Conservation (phyloP, 2,329 filamentous ascomycete species). For the Venturia carpophila region DNA sequence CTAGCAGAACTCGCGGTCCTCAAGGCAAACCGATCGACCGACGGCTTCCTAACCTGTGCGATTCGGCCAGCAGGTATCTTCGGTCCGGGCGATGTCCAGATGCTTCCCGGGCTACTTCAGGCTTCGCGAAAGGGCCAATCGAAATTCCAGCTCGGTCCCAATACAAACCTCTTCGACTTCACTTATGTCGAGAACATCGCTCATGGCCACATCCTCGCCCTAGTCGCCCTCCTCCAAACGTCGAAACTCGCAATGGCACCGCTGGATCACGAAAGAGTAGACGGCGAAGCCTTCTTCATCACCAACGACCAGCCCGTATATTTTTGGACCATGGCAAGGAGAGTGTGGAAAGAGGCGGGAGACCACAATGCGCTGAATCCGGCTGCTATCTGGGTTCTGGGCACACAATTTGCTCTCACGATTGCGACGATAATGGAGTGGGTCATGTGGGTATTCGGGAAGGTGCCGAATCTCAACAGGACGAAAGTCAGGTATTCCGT, state of each 20-base stretch:
- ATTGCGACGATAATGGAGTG: constrained; percentile 39
- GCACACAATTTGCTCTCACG: constrained; percentile 20
- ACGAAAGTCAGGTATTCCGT: constrained; percentile 50
- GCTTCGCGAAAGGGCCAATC: constrained; percentile 59
- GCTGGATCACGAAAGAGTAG: constrained; percentile 17
- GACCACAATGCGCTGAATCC: constrained; percentile 39
- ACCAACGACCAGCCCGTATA: constrained; percentile 84
- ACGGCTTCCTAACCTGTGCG: constrained; percentile 60
- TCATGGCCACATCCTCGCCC: constrained; percentile 76
- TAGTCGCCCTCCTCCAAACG: constrained; percentile 60
- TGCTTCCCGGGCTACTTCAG: constrained; percentile 55
- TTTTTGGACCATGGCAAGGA: constrained; percentile 81
- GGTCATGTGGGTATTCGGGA: constrained; percentile 30
- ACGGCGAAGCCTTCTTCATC: constrained; percentile 78
- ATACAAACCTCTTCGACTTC: constrained; percentile 62
- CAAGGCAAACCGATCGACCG: constrained; percentile 50
- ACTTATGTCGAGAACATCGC: constrained; percentile 63
- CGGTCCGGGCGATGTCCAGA: constrained; percentile 76
- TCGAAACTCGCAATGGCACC: constrained; percentile 38
- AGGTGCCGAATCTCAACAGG: constrained; percentile 41
- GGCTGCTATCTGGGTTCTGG: constrained; percentile 36
- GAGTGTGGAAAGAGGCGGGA: constrained; percentile 61
- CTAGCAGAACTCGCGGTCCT: constrained; percentile 76
- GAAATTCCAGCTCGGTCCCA: constrained; percentile 66
- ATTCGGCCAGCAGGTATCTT: constrained; percentile 86